Evolutionary conservation across 1,284 basidiomycete species (phyloP), one percentile per base, ranked within the genome.

Genomic region (Athelia sp.): DNA sequence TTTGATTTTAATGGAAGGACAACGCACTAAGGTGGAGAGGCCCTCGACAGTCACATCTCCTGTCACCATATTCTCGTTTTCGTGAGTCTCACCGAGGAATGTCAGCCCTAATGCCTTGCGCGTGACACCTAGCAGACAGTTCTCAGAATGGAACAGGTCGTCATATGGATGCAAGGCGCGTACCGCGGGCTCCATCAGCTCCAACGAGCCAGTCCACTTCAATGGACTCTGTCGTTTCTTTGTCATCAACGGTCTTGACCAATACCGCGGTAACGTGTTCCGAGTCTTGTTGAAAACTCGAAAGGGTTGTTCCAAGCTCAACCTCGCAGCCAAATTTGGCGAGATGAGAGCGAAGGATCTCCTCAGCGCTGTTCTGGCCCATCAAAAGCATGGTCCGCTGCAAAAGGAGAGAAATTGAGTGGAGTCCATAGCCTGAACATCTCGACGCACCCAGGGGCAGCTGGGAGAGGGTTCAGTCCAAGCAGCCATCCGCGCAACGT

Each of bases 151-250:
- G 8, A 51, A 29, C 55, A 23, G 24, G 19, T 15, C 17, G 11
- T 40, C 10, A 18, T 29, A 13, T 29, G 26, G 13, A 29, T 6
- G 26, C 4, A 29, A 14, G n/a, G 45, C 13, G 48, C 51, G 23
- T 13, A 62, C 65, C 64, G 46, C 55, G 64, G 0, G 65, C 73
- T 8, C 71, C 71, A 53, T 74, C 74, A 1, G 65, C 56, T 0
- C 72, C 73, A 1, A 74, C 54, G 4, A 74, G 45, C 48, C 59
- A 71, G 1, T 59, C 56, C 17, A 60, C 64, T 3, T 57, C 55
- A 8, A 58, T 52, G 0, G 58, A 60, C 44, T 59, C 54, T 3
- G 40, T 8, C 4, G 48, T 23, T 15, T 56, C 62, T 14, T 48
- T 49, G 22, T 55, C 44, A 17, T 52, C 51, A 3, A 49, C 46